Conservation (phyloP, 768 basidiomycete species). For the Russula emetica region DNA sequence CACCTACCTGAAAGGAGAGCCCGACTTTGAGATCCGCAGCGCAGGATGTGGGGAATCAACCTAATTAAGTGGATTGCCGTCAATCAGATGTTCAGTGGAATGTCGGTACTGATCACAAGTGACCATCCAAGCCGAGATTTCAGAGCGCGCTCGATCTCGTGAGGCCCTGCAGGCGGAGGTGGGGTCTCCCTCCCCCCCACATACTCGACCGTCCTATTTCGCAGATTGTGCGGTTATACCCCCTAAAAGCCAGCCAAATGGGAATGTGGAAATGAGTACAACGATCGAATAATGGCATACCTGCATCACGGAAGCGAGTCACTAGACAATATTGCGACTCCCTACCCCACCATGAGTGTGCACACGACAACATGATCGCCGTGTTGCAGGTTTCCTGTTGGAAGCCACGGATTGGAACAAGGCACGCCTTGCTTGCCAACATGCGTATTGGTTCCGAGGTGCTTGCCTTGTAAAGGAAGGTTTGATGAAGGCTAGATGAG, state of each 20-base stretch:
- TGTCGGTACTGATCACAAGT: not conserved
- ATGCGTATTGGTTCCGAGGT: not conserved
- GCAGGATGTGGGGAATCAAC: not conserved
- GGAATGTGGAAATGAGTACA: not conserved
- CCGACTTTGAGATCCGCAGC: constrained; percentile 3
- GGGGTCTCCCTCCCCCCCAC: not conserved
- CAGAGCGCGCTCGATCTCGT: not conserved
- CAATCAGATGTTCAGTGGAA: not conserved
- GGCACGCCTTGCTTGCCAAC: constrained; percentile 4
- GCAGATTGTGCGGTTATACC: not conserved
- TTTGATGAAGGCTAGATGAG: not conserved
- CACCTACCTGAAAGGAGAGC: not conserved
- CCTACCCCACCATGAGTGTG: not conserved
- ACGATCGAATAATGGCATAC: not conserved
- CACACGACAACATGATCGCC: not conserved
- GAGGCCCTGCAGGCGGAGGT: not conserved
- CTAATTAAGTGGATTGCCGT: not conserved
- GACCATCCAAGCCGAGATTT: not conserved
- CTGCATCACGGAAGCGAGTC: not conserved
- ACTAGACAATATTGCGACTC: not conserved
- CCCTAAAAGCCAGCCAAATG: not conserved
- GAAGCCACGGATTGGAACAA: not conserved
- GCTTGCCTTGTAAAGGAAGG: not conserved
- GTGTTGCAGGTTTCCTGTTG: constrained; percentile 1
- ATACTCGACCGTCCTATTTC: not conserved